Evolutionary conservation across 495 filamentous ascomycete species (phyloP).

Genomic region (Tuber melanosporum): DNA sequence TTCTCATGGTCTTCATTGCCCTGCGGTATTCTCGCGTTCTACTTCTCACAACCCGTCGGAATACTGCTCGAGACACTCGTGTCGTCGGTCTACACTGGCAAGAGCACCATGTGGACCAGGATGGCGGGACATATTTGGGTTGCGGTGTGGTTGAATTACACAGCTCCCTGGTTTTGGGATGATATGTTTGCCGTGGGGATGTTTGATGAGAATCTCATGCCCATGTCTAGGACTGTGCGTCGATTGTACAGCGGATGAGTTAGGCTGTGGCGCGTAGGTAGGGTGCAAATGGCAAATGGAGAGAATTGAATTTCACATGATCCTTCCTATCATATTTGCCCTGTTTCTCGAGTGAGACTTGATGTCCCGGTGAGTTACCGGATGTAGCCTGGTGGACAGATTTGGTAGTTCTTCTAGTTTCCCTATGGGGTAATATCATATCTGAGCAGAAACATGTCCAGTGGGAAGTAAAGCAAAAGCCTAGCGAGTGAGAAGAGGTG

Average conservation of each 20-base stretch:
- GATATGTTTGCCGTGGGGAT: conserved; percentile 33
- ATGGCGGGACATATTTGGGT: conserved; percentile 21
- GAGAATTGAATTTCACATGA: conserved; percentile 2
- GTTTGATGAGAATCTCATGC: conserved; percentile 31
- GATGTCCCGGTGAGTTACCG: not conserved
- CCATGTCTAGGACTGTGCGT: conserved; percentile 18
- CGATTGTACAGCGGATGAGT: not conserved
- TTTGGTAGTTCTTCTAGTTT: not conserved
- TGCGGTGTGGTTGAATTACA: conserved; percentile 17
- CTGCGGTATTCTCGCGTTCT: not conserved
- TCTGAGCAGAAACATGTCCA: not conserved
- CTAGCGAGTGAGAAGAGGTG: not conserved
- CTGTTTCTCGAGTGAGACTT: not conserved
- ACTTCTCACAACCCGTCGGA: conserved; percentile 10
- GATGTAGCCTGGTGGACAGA: not conserved
- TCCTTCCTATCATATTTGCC: not conserved
- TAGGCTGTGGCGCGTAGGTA: not conserved
- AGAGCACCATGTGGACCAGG: conserved; percentile 15
- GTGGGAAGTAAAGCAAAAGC: not conserved
- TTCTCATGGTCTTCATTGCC: conserved; percentile 23
- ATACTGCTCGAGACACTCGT: conserved; percentile 18
- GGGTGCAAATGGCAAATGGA: not conserved
- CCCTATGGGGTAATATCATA: not conserved
- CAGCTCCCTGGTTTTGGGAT: conserved; percentile 17
- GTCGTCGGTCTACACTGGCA: not conserved